Evolutionary conservation across 768 basidiomycete species (phyloP).

Genomic region (Porphyrellus cyaneotinctus): DNA sequence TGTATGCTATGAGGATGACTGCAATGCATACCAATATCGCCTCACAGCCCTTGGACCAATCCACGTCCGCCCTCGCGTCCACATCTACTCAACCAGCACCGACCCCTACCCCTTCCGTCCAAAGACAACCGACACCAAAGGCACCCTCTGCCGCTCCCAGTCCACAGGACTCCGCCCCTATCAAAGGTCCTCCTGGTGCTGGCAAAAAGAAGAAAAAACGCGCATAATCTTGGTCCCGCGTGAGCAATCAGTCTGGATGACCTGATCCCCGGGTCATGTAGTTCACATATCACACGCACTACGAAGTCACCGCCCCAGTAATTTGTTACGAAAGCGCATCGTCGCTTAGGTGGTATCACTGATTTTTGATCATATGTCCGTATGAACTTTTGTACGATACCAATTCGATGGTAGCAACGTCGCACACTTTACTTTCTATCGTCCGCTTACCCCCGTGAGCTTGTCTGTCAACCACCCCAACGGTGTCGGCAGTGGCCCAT

Average conservation of each 20-base stretch:
- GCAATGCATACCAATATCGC: conserved; percentile 62
- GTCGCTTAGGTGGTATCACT: too few relatives aligned
- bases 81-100: conserved; percentile 26
- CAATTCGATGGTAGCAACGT: neutral
- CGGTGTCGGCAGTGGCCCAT: conserved; percentile 62
- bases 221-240: conserved; percentile 29
- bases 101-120: conserved; percentile 34
- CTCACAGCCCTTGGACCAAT: conserved; percentile 27
- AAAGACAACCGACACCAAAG: conserved; percentile 31
- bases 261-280: conserved; percentile 10
- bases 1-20: conserved; percentile 78
- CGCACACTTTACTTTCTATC: conserved; percentile 18
- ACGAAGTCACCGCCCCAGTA: neutral
- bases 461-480: conserved; percentile 78
- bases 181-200: conserved; percentile 47
- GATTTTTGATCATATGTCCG: neutral
- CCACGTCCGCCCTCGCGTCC: conserved; percentile 25
- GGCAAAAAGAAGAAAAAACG: conserved; percentile 79
- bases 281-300: neutral
- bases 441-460: conserved; percentile 60
- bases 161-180: conserved; percentile 41
- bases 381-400: neutral
- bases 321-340: too few relatives aligned
- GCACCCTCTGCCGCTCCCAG: conserved; percentile 32
- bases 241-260: conserved; percentile 16